These are phyloP conservation scores for Colletotrichum horii DNA, from an alignment of 2,329 filamentous ascomycete genomes.

Conservation along the genomic window DNA sequence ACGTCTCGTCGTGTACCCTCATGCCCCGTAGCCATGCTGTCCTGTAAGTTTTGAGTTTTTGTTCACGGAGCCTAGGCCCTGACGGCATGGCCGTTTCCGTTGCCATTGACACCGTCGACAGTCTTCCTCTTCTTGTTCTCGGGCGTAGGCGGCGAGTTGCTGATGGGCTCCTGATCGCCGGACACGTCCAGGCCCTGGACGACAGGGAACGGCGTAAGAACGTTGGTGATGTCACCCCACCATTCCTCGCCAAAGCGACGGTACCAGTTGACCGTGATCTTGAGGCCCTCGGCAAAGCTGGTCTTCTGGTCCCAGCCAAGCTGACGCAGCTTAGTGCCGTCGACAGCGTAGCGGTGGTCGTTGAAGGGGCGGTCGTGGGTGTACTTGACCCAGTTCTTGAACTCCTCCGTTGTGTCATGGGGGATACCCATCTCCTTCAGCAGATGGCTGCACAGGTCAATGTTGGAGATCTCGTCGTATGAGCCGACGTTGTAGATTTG, in stretches of 20 bases:
- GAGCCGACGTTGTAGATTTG: slow-evolving; percentile 86
- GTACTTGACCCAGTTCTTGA: slow-evolving; percentile 72
- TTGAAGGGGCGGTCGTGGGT: slow-evolving; percentile 82
- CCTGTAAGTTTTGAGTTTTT: background rate
- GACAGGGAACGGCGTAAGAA: slow-evolving; percentile 71
- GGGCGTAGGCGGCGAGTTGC: slow-evolving; percentile 30
- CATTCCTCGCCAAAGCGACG: slow-evolving; percentile 67
- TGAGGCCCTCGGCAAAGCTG: slow-evolving; percentile 66
- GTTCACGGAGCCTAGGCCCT: background rate
- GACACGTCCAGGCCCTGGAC: slow-evolving; percentile 61
- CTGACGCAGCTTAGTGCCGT: slow-evolving; percentile 69
- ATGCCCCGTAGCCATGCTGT: background rate
- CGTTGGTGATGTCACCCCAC: slow-evolving; percentile 76
- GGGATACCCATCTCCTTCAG: slow-evolving; percentile 66
- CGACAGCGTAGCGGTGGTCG: slow-evolving; percentile 75
- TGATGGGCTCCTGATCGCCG: slow-evolving; percentile 51
- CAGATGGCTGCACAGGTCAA: slow-evolving; percentile 70
- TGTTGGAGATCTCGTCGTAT: slow-evolving; percentile 77
- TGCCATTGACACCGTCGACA: slow-evolving; percentile 13
- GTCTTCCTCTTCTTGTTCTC: slow-evolving; percentile 27
- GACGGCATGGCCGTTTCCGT: background rate
- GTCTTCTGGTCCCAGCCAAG: slow-evolving; percentile 76
- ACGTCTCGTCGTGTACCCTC: background rate
- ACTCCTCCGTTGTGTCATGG: slow-evolving; percentile 53
- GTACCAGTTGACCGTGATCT: slow-evolving; percentile 74